Percentiles rank a stretch among this genome's conserved stretches.
Conservation (phyloP, 1,284 basidiomycete species). For the Boletus semigastroideus region DNA sequence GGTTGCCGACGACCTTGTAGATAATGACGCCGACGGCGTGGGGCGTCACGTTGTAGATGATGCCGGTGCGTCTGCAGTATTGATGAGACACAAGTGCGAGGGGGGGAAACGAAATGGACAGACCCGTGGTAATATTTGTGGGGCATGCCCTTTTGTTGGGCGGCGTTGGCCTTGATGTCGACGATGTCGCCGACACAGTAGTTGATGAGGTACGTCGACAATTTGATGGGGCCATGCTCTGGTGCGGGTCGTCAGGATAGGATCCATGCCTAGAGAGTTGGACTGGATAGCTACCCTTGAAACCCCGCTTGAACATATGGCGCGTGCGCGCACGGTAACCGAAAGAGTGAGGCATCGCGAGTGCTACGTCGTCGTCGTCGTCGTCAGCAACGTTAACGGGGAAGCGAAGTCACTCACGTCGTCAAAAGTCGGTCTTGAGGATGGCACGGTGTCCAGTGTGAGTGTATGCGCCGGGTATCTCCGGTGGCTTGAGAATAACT, state of each 20-base stretch:
- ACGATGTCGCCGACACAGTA: conserved; percentile 98
- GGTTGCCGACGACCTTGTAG: conserved; percentile 98
- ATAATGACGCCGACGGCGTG: conserved; percentile 95
- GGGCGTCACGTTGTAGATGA: conserved; percentile 98
- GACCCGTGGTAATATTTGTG: conserved; percentile 95
- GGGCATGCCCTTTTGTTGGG: conserved; percentile 99
- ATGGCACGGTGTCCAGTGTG: no score
- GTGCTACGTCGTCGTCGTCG: conserved; percentile 36
- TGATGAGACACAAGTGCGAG: not conserved
- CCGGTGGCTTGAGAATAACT: conserved; percentile 44
- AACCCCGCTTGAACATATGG: conserved; percentile 98
- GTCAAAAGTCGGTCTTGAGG: conserved; percentile 44
- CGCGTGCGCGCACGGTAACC: conserved; percentile 99
- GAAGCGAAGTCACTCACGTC: conserved; percentile 35
- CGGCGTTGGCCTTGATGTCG: conserved; percentile 99
- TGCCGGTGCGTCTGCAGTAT: conserved; percentile 80
- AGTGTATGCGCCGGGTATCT: conserved; percentile 31
- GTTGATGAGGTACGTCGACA: conserved; percentile 92
- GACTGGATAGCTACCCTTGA: conserved; percentile 71
- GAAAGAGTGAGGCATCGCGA: conserved; percentile 99
- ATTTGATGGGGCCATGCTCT: conserved; percentile 90
- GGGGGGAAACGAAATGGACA: conserved; percentile 32
- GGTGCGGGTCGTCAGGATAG: conserved; percentile 26
- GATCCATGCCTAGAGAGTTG: conserved; percentile 10
- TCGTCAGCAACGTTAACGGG: conserved; percentile 23